Evolutionary conservation across 441 rosid species (phyloP).

Genomic region (Eruca vesicaria): DNA sequence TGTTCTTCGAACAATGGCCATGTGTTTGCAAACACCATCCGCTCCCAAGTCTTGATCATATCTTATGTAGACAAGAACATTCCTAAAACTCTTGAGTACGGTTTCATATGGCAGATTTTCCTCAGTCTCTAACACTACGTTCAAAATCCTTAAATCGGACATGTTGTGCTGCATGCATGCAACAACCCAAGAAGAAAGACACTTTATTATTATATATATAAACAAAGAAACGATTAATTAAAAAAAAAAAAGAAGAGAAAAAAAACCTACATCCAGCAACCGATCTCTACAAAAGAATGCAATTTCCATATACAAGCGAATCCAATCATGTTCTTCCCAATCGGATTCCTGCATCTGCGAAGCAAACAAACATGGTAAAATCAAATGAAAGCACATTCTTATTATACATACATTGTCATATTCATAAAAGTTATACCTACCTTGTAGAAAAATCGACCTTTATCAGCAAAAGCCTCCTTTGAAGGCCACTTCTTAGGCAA

Average conservation of each 20-base stretch:
- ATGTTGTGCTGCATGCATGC: not conserved
- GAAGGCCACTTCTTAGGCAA: not conserved
- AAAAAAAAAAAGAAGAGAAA: not conserved
- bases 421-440: not conserved
- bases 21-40: too few species aligned
- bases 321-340: not conserved
- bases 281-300: not conserved
- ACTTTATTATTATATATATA: too few species aligned
- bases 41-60: too few species aligned
- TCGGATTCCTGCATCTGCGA: not conserved
- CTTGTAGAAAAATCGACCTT: not conserved
- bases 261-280: not conserved
- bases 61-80: not conserved
- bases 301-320: too few species aligned
- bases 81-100: not conserved
- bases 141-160: not conserved
- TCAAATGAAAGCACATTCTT: not conserved
- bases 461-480: not conserved
- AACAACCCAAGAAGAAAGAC: not conserved
- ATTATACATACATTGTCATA: not conserved
- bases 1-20: too few species aligned
- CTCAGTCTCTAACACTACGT: not conserved
- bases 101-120: not conserved
- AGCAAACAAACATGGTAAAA: not conserved
- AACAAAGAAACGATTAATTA: not conserved